Evolutionary conservation across 1,284 basidiomycete genomes (phyloP).

Genomic region (Cryptococcus sp.): DNA sequence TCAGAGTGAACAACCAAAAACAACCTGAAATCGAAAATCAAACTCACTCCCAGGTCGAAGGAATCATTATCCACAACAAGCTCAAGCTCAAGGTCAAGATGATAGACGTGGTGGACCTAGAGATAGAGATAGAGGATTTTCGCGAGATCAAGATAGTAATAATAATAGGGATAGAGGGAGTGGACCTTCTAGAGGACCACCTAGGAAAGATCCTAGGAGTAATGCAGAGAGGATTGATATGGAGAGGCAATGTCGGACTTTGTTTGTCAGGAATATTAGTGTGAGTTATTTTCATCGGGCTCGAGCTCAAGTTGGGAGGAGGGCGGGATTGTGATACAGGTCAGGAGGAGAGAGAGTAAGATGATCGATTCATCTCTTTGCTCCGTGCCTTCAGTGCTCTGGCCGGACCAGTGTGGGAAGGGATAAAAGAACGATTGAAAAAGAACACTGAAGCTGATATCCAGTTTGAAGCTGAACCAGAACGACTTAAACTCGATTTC

Average conservation of each 20-base stretch:
- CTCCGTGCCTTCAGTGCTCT: neutral
- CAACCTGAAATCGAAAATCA: too few species aligned
- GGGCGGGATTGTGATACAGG: neutral
- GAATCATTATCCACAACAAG: too few species aligned
- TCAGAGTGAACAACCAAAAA: too few species aligned
- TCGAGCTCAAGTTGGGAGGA: neutral
- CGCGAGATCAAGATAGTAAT: too few species aligned
- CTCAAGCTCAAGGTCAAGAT: too few species aligned
- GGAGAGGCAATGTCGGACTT: constrained; percentile 64
- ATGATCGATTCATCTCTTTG: too few species aligned
- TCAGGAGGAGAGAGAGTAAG: neutral
- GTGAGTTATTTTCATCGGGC: constrained; percentile 50
- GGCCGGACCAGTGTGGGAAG: too few species aligned
- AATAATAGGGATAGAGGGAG: too few species aligned
- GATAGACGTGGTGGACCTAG: neutral
- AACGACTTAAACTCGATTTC: constrained; percentile 77
- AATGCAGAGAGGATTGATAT: constrained; percentile 13
- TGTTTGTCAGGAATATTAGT: constrained; percentile 97
- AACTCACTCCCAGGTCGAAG: too few species aligned
- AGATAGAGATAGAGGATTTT: constrained; percentile 2
- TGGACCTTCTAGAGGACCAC: too few species aligned
- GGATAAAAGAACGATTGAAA: neutral
- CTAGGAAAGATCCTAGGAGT: too few species aligned
- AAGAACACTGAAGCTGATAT: neutral
- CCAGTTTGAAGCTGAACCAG: constrained; percentile 85